Base-by-base conservation (phyloP, 1,284 basidiomycete genomes). In the Ganoderma meredithae region DNA sequence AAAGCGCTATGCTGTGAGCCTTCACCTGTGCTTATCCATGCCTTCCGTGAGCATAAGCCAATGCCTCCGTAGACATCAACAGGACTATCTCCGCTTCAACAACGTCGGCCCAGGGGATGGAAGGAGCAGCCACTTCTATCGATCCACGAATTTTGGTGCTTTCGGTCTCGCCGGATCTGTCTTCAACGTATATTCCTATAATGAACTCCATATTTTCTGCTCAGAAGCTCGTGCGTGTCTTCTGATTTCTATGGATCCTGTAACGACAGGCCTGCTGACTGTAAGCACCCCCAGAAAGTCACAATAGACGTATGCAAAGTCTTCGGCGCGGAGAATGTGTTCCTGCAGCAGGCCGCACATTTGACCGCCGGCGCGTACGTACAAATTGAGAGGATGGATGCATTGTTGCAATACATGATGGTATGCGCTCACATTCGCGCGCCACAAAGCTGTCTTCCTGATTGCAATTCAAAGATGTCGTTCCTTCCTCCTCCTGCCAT, bases 191-290 rank as follows among this genome's bases (percentile, higher is more conserved):
- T 79, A 97, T 99, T 63, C 95, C 97, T 13, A 90, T 99, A 79
- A 99, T 99, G 98, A 99, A 99, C 79, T 94, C 96, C 67, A 99
- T 99, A 63, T 99, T 99, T 82, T 97, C 96, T 3, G 98, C 98
- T 0, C 98, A 99, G 79, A 99, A 99, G 82, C 86, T 95, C 67
- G 96, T 72, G 22, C 60, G 69, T 94, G 71, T 9, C 74, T 88
- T 81, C 25, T 22, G 22, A 53, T 49, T 22, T 31, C 43, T 60
- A 22, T 52, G 31, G 22, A 13, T 7, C 52, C 10, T 9, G 36
- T 22, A 9, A 9, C n/a, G 13, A 39, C 60, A 56, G 41, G 69
- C 22, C 5, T 19, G n/a, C 36, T 31, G 25, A 63, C 52, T 2
- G 13, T 19, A n/a, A 5, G n/a, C 22, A 10, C 25, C 33, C 25